Percentiles rank a stretch among this genome's conserved stretches.
Evolutionary conservation across 257 asterid species (phyloP).

Genomic region (Solanum sparsipilum): DNA sequence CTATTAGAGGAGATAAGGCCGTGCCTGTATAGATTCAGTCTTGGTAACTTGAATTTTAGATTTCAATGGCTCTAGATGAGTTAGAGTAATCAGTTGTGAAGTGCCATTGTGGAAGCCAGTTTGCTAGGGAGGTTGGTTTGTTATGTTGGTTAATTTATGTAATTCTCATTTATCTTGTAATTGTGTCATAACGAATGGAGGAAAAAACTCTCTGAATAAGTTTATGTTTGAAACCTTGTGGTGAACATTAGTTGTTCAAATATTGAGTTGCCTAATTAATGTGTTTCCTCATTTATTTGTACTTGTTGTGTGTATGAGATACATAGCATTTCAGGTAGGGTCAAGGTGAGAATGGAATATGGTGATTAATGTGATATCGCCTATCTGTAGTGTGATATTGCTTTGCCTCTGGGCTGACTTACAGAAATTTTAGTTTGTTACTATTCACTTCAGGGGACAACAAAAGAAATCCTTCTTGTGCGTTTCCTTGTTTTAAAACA

Average conservation of each 20-base stretch:
- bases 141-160: not conserved
- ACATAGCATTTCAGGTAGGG: not conserved
- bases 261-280: not conserved
- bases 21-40: not conserved
- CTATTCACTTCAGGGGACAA: not conserved
- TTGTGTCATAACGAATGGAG: not conserved
- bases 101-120: not conserved
- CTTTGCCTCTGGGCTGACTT: not conserved
- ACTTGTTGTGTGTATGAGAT: not conserved
- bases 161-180: not conserved
- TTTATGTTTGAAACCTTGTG: not conserved
- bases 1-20: constrained; percentile 25
- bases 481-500: not conserved
- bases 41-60: not conserved
- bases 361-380: not conserved
- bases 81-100: not conserved
- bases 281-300: not conserved
- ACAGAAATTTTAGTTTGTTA: not conserved
- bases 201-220: not conserved
- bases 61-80: not conserved
- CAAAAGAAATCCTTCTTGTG: not conserved
- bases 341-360: not conserved
- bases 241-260: not conserved
- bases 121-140: not conserved
- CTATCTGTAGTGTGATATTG: not conserved